These are phyloP conservation scores for Pestalotiopsis sp. DNA, from an alignment of 2,329 filamentous ascomycete genomes.

Conservation along the genomic window DNA sequence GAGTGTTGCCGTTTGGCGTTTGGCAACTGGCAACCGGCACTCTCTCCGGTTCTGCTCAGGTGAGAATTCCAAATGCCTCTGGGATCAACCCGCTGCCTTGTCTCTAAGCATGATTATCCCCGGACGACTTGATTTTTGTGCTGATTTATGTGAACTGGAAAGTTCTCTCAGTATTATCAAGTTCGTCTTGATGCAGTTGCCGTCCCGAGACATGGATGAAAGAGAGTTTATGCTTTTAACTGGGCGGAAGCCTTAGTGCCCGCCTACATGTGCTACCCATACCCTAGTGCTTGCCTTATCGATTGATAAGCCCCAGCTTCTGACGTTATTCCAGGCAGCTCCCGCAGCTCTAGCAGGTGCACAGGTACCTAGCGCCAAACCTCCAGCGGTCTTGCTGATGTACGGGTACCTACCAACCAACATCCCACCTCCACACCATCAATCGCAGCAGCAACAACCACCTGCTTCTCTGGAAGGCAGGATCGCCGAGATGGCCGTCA, in stretches of 20 bases:
- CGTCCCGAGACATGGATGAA: not conserved
- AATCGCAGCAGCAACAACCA: not conserved
- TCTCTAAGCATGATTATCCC: not conserved
- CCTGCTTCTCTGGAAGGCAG: conserved; percentile 1
- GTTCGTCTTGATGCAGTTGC: no score
- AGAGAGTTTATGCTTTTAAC: not conserved
- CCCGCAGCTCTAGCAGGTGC: not conserved
- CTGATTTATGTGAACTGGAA: no score
- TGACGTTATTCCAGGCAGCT: conserved; percentile 3
- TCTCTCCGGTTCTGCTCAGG: no score
- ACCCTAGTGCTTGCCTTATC: not conserved
- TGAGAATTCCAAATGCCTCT: no score
- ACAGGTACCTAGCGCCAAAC: not conserved
- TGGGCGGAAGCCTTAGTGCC: not conserved
- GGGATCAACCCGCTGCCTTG: no score
- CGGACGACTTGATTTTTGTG: not conserved
- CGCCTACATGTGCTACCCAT: not conserved
- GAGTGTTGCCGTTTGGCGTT: no score
- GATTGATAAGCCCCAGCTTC: conserved; percentile 12
- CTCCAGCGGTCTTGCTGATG: not conserved
- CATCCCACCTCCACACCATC: conserved; percentile 5
- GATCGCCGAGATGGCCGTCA: conserved; percentile 20
- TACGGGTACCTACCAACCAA: not conserved
- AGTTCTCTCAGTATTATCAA: no score
- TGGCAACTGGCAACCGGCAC: no score